phyloP scores from a whole-genome alignment of 306 rosid genomes.

The Cicer cuneatum region DNA sequence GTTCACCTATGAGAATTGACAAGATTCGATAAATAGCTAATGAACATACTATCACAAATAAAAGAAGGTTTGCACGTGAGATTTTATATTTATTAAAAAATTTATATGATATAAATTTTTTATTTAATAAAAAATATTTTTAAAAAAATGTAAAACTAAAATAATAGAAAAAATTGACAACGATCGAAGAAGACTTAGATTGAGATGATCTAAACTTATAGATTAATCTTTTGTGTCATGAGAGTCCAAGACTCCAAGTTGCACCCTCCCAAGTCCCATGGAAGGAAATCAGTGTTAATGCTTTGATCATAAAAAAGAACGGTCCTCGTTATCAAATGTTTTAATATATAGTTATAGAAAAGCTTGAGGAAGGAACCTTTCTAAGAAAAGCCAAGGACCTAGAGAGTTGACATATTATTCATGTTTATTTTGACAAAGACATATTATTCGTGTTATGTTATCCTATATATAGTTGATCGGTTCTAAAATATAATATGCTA shows the following conservation, averaged over 20 bases:
- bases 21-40: too few species aligned
- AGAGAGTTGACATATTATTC: slow-evolving; percentile 41
- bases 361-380: slow-evolving; percentile 40
- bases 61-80: background rate
- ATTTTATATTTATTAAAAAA: too few species aligned
- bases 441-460: slow-evolving; percentile 36
- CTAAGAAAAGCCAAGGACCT: slow-evolving; percentile 30
- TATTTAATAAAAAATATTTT: too few species aligned
- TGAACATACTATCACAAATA: slow-evolving; percentile 40
- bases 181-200: too few species aligned
- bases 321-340: slow-evolving; percentile 45
- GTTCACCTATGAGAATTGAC: too few species aligned
- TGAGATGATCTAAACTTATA: too few species aligned
- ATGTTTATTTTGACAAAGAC: background rate
- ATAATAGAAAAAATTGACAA: too few species aligned
- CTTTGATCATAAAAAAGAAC: slow-evolving; percentile 37
- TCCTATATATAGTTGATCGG: slow-evolving; percentile 20
- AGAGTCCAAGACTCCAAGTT: slow-evolving; percentile 17
- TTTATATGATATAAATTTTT: too few species aligned
- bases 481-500: slow-evolving; percentile 14
- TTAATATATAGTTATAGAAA: slow-evolving; percentile 22
- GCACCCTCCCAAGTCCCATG: background rate
- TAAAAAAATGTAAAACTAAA: too few species aligned
- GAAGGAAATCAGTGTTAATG: slow-evolving; percentile 40
- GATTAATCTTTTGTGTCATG: background rate